A percentile compares a stretch with the other conserved stretches of the same genome.
These are phyloP conservation scores for Dispira simplex DNA, from an alignment of 192 early-diverging fungal species.

Conservation along the genomic window DNA sequence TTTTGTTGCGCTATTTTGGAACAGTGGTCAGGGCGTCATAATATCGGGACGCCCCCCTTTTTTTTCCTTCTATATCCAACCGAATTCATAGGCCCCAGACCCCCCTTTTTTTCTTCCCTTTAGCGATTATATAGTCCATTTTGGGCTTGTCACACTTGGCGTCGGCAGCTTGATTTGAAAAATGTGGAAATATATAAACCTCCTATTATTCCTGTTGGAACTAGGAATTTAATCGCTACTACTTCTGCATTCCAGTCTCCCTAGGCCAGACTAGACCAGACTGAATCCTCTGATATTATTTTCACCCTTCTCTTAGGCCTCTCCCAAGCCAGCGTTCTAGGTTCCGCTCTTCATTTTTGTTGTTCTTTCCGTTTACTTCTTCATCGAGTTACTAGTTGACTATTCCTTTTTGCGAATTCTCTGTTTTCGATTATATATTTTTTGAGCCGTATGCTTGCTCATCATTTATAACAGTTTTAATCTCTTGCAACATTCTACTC, in stretches of 20 bases:
- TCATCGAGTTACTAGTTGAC: neutral
- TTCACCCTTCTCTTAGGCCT: neutral
- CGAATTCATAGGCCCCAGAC: too few species aligned
- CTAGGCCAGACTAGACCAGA: neutral
- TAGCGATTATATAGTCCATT: too few species aligned
- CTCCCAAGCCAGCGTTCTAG: neutral
- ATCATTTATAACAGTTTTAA: neutral
- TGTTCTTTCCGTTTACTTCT: neutral
- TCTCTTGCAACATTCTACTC: neutral
- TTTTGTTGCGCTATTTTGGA: too few species aligned
- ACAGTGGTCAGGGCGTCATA: too few species aligned
- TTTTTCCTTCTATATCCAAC: too few species aligned
- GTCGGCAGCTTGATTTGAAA: too few species aligned
- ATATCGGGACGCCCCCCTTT: too few species aligned
- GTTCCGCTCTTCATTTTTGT: neutral
- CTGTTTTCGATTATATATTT: neutral
- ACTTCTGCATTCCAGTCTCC: neutral
- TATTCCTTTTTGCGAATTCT: neutral
- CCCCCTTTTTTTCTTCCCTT: too few species aligned
- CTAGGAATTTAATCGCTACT: neutral
- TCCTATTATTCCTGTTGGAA: constrained; percentile 1
- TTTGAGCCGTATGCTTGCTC: neutral
- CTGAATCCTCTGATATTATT: neutral
- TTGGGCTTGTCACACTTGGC: too few species aligned
- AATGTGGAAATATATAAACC: neutral